Evolutionary conservation across 805 yeast species (phyloP), one percentile per base, ranked within the genome.

Genomic region (Metschnikowia borealis): DNA sequence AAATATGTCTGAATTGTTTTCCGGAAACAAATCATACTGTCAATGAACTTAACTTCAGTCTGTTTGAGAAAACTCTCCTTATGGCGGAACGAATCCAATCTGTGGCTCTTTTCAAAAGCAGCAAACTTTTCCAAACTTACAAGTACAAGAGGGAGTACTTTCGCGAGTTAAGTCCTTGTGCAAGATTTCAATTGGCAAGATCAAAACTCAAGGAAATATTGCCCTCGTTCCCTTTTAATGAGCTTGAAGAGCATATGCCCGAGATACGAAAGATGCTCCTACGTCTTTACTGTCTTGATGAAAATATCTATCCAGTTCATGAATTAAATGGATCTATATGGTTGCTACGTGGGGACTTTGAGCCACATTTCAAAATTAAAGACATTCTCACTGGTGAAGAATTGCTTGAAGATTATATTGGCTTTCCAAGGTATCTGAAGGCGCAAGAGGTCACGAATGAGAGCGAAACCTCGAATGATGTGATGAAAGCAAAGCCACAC

Each of bases 241-340:
- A 5, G 29, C 34, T 42, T 6, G 21, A 23, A 34, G 38, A 32
- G 14, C 33, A 42, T 8, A 32, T 42, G 10, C 45, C 21, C 20
- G 29, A 20, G 3, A 42, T 42, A 29, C 37, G 45, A 14, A 33
- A 42, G 31, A 37, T 29, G 6, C 37, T 42, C 21, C 37, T 42
- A n/a, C 37, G 35, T 33, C 45, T 42, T 10, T 42, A 42, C 14
- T 42, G 45, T 29, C 33, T 42, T 20, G 45, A 42, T 33, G 38
- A 33, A 14, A 32, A 42, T 8, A 42, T 33, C 17, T n/a, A 10
- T 6, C 45, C 45, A 42, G 38, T 33, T 10, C 31, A 18, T 34
- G 45, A 32, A 20, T 33, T 42, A 10, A 20, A 42, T 5, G 17
- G 26, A 11, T 34, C 45, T 15, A 21, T 42, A 20, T 20, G 36